A percentile compares a stretch with the other conserved stretches of the same genome.
Evolutionary conservation across 164 flowering plant genomes (phyloP).

Genomic region (Malania oleifera): DNA sequence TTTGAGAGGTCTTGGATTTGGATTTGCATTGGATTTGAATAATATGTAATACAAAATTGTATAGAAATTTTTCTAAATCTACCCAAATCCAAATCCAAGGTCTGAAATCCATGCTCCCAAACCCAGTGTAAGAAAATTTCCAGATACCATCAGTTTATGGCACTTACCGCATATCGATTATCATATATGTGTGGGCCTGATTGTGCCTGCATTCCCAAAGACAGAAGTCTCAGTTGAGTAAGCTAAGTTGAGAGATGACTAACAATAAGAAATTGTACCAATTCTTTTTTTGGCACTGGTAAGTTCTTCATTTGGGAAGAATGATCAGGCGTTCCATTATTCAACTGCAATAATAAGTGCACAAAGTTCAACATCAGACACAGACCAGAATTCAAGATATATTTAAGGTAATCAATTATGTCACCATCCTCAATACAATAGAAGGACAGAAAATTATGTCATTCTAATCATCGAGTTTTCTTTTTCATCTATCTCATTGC

Average conservation of each 20-base stretch:
- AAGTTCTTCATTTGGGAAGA: conserved; percentile 16
- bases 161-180: conserved; percentile 50
- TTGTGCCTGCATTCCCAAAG: conserved; percentile 37
- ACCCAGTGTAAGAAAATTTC: background rate
- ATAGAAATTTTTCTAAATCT: too few relatives aligned
- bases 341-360: conserved; percentile 25
- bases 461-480: too few relatives aligned
- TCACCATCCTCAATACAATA: background rate
- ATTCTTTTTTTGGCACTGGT: conserved; percentile 4
- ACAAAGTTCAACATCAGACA: background rate
- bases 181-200: conserved; percentile 21
- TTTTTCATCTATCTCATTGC: too few relatives aligned
- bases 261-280: conserved; percentile 17
- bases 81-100: too few relatives aligned
- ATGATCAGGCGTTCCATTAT: conserved; percentile 11
- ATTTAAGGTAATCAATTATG: too few relatives aligned
- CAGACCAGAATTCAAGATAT: conserved; percentile 1
- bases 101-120: too few relatives aligned
- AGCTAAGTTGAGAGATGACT: background rate
- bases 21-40: too few relatives aligned
- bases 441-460: background rate
- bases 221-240: background rate
- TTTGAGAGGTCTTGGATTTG: too few relatives aligned
- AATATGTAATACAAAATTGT: too few relatives aligned
- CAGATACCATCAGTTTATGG: background rate